phyloP scores from a whole-genome alignment of 176 grass and related monocot genomes.

The Musa itinerans region DNA sequence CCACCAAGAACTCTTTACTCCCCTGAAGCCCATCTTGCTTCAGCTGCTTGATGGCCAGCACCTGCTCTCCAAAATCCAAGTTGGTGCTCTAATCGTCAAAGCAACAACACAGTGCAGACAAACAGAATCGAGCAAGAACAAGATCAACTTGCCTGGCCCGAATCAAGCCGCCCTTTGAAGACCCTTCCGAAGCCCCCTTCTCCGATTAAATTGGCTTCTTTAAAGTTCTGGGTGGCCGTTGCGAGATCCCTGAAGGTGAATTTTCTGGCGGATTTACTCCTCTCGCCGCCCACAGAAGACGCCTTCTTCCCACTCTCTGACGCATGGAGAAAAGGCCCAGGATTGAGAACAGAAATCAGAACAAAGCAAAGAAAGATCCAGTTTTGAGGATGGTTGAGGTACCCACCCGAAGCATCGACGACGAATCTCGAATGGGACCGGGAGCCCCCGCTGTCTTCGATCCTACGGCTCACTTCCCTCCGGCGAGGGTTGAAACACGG shows the following conservation, averaged over 20 bases:
- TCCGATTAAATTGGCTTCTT: slow-evolving; percentile 10
- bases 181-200: slow-evolving; percentile 22
- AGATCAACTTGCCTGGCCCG: not conserved
- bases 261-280: not conserved
- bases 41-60: slow-evolving; percentile 19
- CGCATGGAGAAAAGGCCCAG: not conserved
- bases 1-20: slow-evolving; percentile 17
- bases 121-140: not conserved
- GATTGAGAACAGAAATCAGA: not conserved
- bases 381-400: not conserved
- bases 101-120: not conserved
- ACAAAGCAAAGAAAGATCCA: not conserved
- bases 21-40: slow-evolving; percentile 5
- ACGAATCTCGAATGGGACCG: not conserved
- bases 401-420: not conserved
- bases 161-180: slow-evolving; percentile 15
- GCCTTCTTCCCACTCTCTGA: slow-evolving; percentile 2
- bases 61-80: not conserved
- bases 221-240: slow-evolving; percentile 5
- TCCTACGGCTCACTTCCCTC: slow-evolving; percentile 4
- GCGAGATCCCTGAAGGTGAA: slow-evolving; percentile 20
- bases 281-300: not conserved
- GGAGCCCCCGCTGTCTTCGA: not conserved
- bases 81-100: not conserved
- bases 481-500: slow-evolving; percentile 10